Conservation (phyloP, 78 protist species). For the Dictyostelium purpureum region DNA sequence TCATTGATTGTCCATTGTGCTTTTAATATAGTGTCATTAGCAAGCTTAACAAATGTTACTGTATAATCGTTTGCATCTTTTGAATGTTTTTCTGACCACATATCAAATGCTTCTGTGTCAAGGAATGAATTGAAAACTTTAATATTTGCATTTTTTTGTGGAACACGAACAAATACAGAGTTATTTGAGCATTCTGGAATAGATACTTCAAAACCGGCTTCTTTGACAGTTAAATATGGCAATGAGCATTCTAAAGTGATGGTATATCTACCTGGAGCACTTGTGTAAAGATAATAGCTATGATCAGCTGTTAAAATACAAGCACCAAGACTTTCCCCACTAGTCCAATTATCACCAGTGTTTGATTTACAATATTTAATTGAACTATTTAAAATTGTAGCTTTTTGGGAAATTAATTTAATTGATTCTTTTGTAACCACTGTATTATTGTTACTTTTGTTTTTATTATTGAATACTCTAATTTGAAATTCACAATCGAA, state of each 20-base stretch:
- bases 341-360: not conserved
- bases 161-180: conserved; percentile 30
- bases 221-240: conserved; percentile 41
- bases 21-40: conserved; percentile 30
- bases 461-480: conserved; percentile 1
- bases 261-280: conserved; percentile 18
- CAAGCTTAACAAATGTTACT: conserved; percentile 34
- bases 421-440: not conserved
- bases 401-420: conserved; percentile 29
- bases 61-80: conserved; percentile 21
- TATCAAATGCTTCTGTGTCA: conserved; percentile 1
- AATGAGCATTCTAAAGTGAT: conserved; percentile 2
- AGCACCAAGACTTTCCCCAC: too few relatives aligned
- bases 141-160: conserved; percentile 43
- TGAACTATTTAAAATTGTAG: not conserved
- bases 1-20: conserved; percentile 64
- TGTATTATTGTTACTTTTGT: not conserved
- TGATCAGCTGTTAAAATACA: not conserved
- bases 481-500: conserved; percentile 12
- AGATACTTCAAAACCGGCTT: conserved; percentile 49
- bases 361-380: not conserved
- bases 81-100: not conserved
- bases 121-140: conserved; percentile 56
- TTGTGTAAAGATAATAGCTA: conserved; percentile 11
- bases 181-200: conserved; percentile 66